Base-by-base conservation (phyloP, 306 rosid genomes). In the Medicago lupulina region DNA sequence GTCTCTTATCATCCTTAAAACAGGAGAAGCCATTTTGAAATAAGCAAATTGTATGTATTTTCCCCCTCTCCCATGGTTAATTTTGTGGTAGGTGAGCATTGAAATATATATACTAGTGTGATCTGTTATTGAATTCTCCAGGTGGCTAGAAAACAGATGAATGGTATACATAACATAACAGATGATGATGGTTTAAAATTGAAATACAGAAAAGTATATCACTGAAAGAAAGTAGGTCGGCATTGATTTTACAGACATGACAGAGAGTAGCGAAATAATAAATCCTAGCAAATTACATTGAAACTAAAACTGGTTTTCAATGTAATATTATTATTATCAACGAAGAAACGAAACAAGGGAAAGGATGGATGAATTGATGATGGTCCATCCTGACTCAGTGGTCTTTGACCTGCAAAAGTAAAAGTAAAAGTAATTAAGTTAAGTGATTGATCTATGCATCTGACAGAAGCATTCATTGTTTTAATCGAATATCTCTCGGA, bases 321-420 rank as follows among this genome's bases (percentile, higher is more conserved):
- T 78, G 71, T 82, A 41, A 67, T 7, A 17, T 67, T 21, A 21
- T 21, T n/a, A n/a, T n/a, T n/a, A n/a, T n/a, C n/a, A n/a, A n/a
- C n/a, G n/a, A n/a, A n/a, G n/a, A n/a, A n/a, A n/a, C n/a, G n/a
- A n/a, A n/a, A n/a, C n/a, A n/a, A n/a, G 38, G 25, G 54, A 64
- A 79, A 15, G n/a, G n/a, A n/a, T n/a, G n/a, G n/a, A n/a, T n/a
- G 67, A 43, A 61, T 34, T 1, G 72, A 51, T 34, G 67, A 23
- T 11, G 39, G 28, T 46, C n/a, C n/a, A n/a, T n/a, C 36, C 28
- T 25, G 28, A 34, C 18, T 70, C 75, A 80, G 39, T 73, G 85
- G 14, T 79, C 68, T 12, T 74, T 78, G 58, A 78, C 83, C 90
- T 88, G 83, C 85, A 80, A 75, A 55, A 71, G 31, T 28, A 23